Base-by-base conservation (phyloP, 306 rosid species). In the Trichosanthes truncata region DNA sequence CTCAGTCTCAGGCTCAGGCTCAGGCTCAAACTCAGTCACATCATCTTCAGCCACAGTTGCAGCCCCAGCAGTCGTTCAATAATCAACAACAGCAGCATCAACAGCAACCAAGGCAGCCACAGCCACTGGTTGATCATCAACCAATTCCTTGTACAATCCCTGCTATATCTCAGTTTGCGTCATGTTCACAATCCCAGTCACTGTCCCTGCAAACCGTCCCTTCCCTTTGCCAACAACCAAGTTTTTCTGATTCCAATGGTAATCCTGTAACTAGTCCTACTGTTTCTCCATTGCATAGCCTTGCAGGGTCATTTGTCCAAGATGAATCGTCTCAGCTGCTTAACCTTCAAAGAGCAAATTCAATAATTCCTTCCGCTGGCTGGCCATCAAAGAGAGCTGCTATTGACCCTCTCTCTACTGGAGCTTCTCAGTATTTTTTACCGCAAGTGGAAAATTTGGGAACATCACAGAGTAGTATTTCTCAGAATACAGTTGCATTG, bases 371-470 rank as follows among this genome's bases (percentile, higher is more conserved):
- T 84, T 89, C 76, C 43, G 43, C 76, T 25, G 84, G 78, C 36
- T 93, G 97, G 97, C 92, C 97, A 46, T 90, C 94, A 13, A 96
- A 96, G 85, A 92, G 94, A 62, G 85, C 91, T 43, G 95, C 99
- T 12, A 83, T 91, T 57, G 97, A 96, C 78, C 94, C 99, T 45
- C 69, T 77, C 69, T 56, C 69, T 38, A 36, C 53, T 56, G 80
- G 80, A 77, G 68, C 38, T 77, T 48, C 74, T 48, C 97, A 88
- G 78, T 89, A 88, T 79, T 82, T 76, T 81, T 82, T 95, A 46
- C 93, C 97, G 80, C 98, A 89, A 82, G 83, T 84, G 51, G 97
- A 92, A 71, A 96, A 88, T 78, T 80, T 94, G 78, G 96, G 91
- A 68, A 87, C 82, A 79, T 86, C 91, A 7, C 97, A 79, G 61